These are phyloP conservation scores for Solanum chaucha DNA, from an alignment of 257 asterid species.

Conservation along the genomic window DNA sequence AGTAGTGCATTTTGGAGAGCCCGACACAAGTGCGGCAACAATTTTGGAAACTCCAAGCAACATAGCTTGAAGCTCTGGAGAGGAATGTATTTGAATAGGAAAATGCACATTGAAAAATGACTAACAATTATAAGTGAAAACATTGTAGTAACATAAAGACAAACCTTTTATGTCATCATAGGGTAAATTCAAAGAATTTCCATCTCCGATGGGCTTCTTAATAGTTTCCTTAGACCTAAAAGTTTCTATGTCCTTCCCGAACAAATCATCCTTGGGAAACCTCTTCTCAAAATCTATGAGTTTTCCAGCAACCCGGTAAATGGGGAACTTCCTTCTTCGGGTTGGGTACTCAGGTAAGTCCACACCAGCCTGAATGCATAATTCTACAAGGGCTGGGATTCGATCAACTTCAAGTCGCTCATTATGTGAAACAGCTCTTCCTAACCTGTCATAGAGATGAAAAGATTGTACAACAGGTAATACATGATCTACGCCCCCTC, in stretches of 20 bases:
- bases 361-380: conserved; percentile 78
- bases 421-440: conserved; percentile 61
- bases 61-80: background rate
- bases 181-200: conserved; percentile 10
- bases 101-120: background rate
- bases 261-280: conserved; percentile 37
- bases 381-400: conserved; percentile 58
- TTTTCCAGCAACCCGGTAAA: conserved; percentile 58
- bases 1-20: background rate
- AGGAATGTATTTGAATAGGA: background rate
- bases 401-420: conserved; percentile 62
- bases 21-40: background rate
- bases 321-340: conserved; percentile 44
- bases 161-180: conserved; percentile 35
- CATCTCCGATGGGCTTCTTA: conserved; percentile 4
- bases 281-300: conserved; percentile 61
- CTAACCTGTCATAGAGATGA: conserved; percentile 67
- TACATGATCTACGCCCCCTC: conserved; percentile 41
- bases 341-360: conserved; percentile 55
- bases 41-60: background rate
- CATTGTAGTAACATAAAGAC: background rate
- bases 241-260: conserved; percentile 13
- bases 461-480: conserved; percentile 47
- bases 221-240: conserved; percentile 37
- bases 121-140: background rate